These are phyloP conservation scores for Torulaspora maleeae DNA, from an alignment of 805 yeast genomes.

Conservation along the genomic window DNA sequence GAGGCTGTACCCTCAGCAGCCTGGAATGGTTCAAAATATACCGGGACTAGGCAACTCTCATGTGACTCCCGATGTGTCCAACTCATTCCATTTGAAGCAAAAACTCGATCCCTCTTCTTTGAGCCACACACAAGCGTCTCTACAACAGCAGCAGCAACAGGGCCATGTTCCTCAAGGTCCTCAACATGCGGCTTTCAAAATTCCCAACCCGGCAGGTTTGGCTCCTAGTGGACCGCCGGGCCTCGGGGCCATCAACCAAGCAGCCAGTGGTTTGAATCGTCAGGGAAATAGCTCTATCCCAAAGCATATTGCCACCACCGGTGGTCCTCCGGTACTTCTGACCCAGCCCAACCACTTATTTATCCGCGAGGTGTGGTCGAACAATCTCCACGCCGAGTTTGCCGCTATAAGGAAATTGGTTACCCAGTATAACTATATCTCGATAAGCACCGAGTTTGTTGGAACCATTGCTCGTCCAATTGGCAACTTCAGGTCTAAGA, in stretches of 20 bases:
- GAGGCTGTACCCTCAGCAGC: constrained; percentile 25
- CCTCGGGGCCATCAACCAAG: constrained; percentile 26
- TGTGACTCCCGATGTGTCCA: constrained; percentile 19
- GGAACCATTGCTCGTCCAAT: constrained; percentile 96
- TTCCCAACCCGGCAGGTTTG: constrained; percentile 10
- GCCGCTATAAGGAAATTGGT: constrained; percentile 53
- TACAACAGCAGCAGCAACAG: constrained; percentile 19
- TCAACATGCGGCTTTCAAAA: constrained; percentile 21
- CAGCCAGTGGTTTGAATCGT: constrained; percentile 18
- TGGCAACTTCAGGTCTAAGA: constrained; percentile 82
- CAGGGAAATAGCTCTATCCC: constrained; percentile 15
- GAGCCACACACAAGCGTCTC: constrained; percentile 19
- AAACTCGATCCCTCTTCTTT: constrained; percentile 24
- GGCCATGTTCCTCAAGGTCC: constrained; percentile 21
- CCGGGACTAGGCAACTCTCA: constrained; percentile 18
- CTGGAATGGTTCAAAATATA: constrained; percentile 14
- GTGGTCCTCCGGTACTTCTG: constrained; percentile 12
- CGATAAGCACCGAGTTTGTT: constrained; percentile 88
- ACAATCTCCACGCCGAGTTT: constrained; percentile 64
- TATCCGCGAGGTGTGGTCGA: constrained; percentile 69
- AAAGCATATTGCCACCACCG: constrained; percentile 12
- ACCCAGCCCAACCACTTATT: constrained; percentile 38
- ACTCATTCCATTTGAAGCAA: constrained; percentile 29
- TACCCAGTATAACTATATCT: constrained; percentile 50
- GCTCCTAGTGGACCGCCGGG: constrained; percentile 28